Evolutionary conservation across 306 rosid genomes (phyloP).

Genomic region (Benincasa hispida): DNA sequence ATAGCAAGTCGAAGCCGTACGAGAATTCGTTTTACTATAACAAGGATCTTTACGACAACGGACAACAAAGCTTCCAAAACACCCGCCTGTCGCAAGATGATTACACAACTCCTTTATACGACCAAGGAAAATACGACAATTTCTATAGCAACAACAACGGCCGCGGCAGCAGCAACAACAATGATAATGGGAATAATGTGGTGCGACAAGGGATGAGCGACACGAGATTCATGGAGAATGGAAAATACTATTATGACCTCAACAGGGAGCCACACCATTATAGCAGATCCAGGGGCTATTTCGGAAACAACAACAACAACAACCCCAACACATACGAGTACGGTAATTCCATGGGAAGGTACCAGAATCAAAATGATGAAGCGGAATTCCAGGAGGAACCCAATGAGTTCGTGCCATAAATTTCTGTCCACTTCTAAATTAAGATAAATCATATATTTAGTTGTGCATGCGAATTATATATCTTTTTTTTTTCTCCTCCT

Average conservation of each 20-base stretch:
- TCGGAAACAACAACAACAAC: constrained; percentile 37
- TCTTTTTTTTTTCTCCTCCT: neutral
- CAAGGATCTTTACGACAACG: constrained; percentile 4
- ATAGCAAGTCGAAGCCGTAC: constrained; percentile 3
- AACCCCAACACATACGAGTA: constrained; percentile 24
- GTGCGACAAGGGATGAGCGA: constrained; percentile 85
- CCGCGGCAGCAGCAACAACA: constrained; percentile 11
- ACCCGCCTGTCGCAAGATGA: constrained; percentile 20
- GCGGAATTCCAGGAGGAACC: constrained; percentile 30
- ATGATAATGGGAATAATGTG: constrained; percentile 14
- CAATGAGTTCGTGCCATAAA: constrained; percentile 47
- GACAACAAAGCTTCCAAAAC: neutral
- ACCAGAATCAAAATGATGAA: constrained; percentile 53
- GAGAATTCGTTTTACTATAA: constrained; percentile 12
- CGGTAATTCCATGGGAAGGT: constrained; percentile 39
- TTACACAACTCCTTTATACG: constrained; percentile 27
- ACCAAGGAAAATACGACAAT: neutral
- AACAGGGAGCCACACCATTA: constrained; percentile 24
- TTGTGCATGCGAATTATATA: neutral
- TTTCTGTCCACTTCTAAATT: neutral
- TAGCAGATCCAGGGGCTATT: constrained; percentile 14
- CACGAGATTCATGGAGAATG: constrained; percentile 67
- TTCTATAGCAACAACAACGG: constrained; percentile 13
- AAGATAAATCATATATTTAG: neutral
- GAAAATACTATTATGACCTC: constrained; percentile 39